These are phyloP conservation scores for Eucalyptus sp. DNA, from an alignment of 345 rosid species.

Conservation along the genomic window DNA sequence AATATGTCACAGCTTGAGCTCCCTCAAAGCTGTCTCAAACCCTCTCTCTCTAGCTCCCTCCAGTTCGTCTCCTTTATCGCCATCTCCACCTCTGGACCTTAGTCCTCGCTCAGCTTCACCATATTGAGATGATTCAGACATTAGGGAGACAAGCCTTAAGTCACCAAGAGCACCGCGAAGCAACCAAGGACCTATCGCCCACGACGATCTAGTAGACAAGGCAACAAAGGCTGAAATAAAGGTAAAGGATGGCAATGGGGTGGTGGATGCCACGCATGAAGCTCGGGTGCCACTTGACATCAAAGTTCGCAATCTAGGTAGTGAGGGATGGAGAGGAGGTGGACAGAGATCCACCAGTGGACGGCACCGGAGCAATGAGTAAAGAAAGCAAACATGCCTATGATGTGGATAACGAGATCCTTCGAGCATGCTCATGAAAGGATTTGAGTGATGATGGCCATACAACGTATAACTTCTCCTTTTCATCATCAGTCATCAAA, in stretches of 20 bases:
- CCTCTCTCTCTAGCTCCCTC: not conserved
- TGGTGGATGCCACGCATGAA: not conserved
- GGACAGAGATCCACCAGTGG: not conserved
- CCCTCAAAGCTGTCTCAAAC: not conserved
- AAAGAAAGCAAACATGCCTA: not conserved
- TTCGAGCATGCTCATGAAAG: not conserved
- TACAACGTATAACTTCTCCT: not conserved
- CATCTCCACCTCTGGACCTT: not conserved
- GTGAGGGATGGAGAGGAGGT: not conserved
- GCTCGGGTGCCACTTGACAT: not conserved
- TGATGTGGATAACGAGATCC: fast-evolving
- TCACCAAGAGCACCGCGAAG: not conserved
- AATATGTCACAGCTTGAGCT: not conserved
- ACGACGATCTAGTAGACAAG: not conserved
- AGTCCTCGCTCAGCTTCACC: not conserved
- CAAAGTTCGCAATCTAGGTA: not conserved
- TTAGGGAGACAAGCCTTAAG: not conserved
- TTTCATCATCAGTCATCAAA: not conserved
- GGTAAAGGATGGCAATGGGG: not conserved
- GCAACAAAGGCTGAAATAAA: fast-evolving
- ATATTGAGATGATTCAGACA: not conserved
- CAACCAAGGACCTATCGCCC: not conserved
- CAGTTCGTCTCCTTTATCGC: not conserved
- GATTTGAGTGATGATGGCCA: not conserved
- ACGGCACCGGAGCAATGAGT: not conserved